These are phyloP conservation scores for Somion occarium DNA, from an alignment of 1,284 basidiomycete species.

Conservation along the genomic window DNA sequence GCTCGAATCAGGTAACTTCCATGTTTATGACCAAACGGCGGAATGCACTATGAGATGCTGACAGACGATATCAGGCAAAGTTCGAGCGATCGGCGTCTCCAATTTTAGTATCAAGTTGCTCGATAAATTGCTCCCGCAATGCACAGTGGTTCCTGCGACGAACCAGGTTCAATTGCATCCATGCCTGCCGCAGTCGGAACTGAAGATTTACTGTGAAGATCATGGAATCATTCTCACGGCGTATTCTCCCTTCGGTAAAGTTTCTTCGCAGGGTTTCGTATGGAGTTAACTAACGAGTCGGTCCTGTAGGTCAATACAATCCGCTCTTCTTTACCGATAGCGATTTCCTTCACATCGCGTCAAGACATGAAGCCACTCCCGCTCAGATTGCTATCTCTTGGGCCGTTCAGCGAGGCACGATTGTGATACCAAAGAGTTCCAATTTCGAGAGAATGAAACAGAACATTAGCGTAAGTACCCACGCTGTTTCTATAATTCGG, in stretches of 20 bases:
- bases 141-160: conserved; percentile 45
- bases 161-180: conserved; percentile 68
- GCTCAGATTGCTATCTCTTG: conserved; percentile 51
- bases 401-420: conserved; percentile 37
- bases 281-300: conserved; percentile 5
- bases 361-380: conserved; percentile 36
- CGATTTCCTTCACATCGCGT: conserved; percentile 39
- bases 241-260: conserved; percentile 59
- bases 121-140: conserved; percentile 32
- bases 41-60: background rate
- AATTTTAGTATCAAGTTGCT: conserved; percentile 62
- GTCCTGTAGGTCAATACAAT: conserved; percentile 16
- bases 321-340: conserved; percentile 19
- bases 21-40: background rate
- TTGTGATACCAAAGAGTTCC: conserved; percentile 47
- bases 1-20: conserved; percentile 33
- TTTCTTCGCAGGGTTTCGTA: background rate
- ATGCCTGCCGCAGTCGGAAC: conserved; percentile 48
- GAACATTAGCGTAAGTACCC: background rate
- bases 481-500: too few relatives aligned
- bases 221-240: conserved; percentile 63
- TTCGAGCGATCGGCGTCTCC: conserved; percentile 61
- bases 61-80: conserved; percentile 27
- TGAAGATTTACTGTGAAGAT: conserved; percentile 49
- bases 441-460: conserved; percentile 17